Base-by-base conservation (phyloP, 2,329 filamentous ascomycete genomes). In the Fusarium chlamydosporum region DNA sequence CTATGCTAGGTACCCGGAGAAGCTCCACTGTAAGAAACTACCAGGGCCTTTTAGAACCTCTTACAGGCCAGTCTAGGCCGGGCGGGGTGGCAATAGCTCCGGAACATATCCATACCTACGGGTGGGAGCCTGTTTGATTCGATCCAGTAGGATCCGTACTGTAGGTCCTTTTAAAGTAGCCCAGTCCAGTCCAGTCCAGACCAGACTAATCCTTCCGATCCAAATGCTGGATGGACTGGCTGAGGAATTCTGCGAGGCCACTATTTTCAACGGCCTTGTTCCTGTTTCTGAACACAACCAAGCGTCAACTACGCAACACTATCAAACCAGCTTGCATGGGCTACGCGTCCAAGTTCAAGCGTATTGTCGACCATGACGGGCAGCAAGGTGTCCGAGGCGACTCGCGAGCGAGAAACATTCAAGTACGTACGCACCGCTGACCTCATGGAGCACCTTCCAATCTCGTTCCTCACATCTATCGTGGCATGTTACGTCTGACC, bases 401-500 rank as follows among this genome's bases (percentile, higher is more conserved):
- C 56, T 59, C 76, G 76, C 34, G 76, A 78, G 56, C 75, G 75
- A 50, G 76, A 77, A 67, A 77, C 75, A 33, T 77, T 77, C 64
- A 77, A 74, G 76, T 77, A 56, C 41, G 57, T 57, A 35, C 33
- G 54, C 50, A 35, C 35, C 18, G 15, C 26, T 46, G 13, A 31
- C 18, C 15, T 33, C 12, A 7, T 38, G 13, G 27, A 31, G 11
- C 27, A 6, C 27, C 18, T 11, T 46, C 23, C 26, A 29, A 13
- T 31, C 7, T 41, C 11, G 13, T 12, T 11, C 9, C 4, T 60
- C 27, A 29, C 20, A n/a, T 37, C 23, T 23, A 26, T 27, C 4
- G 18, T 45, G 38, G 16, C 23, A n/a, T 41, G 6, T 16, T 20
- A 41, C 26, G 26, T 60, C 61, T 59, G 41, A 64, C 59, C n/a